These are phyloP conservation scores for Eremomyces bilateralis DNA, from an alignment of 495 filamentous ascomycete genomes.

Conservation along the genomic window DNA sequence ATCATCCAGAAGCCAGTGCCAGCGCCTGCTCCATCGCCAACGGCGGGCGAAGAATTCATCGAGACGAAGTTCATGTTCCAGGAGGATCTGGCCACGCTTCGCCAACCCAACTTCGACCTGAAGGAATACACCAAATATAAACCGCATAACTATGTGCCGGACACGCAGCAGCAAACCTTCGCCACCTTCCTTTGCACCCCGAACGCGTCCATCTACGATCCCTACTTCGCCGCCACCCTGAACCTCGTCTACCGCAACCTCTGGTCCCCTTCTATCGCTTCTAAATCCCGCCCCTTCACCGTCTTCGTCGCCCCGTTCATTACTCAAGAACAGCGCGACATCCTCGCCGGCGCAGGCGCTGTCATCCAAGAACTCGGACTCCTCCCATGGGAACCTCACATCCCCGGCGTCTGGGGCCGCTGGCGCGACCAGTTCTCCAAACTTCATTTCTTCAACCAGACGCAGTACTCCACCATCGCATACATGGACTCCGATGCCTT, in stretches of 20 bases:
- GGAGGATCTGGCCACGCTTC: conserved; percentile 1
- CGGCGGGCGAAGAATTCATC: too few relatives aligned
- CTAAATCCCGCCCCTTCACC: conserved; percentile 4
- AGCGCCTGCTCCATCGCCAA: too few relatives aligned
- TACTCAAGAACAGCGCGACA: conserved; percentile 2
- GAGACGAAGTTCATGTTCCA: conserved; percentile 4
- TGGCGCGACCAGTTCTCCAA: conserved; percentile 6
- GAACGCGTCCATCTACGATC: conserved; percentile 4
- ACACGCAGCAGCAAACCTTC: conserved; percentile 1
- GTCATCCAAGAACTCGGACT: conserved; percentile 3
- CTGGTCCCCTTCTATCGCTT: conserved; percentile 4
- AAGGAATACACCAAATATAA: background rate
- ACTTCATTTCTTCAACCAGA: conserved; percentile 4
- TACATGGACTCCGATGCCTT: conserved; percentile 5
- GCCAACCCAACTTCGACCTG: background rate
- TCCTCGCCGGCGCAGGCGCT: conserved; percentile 3
- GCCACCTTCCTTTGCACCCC: conserved; percentile 4
- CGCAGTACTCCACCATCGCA: conserved; percentile 1
- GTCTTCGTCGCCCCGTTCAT: conserved; percentile 5
- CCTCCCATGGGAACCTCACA: conserved; percentile 3
- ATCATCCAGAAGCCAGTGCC: too few relatives aligned
- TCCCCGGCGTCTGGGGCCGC: conserved; percentile 2
- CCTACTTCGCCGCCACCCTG: conserved; percentile 4
- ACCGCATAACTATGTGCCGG: conserved; percentile 3
- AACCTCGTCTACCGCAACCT: conserved; percentile 4